These are phyloP conservation scores for Plantago major DNA, from an alignment of 257 asterid species.

Conservation along the genomic window DNA sequence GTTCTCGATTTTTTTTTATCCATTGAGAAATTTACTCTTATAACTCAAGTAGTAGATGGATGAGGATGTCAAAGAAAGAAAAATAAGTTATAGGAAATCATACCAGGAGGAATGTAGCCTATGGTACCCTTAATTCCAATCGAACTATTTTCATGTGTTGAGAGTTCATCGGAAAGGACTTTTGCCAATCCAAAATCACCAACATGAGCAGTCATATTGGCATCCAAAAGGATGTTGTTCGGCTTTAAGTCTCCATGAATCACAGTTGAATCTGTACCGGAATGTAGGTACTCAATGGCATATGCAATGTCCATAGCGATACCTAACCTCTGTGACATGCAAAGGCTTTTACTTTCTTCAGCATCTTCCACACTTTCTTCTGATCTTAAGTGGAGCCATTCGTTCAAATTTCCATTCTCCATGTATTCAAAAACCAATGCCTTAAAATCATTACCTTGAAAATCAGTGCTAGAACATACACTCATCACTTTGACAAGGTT, in stretches of 20 bases:
- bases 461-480: constrained; percentile 27
- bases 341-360: background rate
- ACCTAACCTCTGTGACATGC: background rate
- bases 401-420: constrained; percentile 28
- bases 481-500: constrained; percentile 31
- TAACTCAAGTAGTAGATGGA: no score
- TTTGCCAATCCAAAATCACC: constrained; percentile 40
- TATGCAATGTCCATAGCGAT: constrained; percentile 25
- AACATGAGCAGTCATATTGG: constrained; percentile 26
- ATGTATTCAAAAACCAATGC: constrained; percentile 31
- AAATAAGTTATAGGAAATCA: background rate
- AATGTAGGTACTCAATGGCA: constrained; percentile 23
- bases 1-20: no score
- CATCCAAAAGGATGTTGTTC: constrained; percentile 30
- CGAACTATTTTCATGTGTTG: constrained; percentile 10
- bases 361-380: background rate
- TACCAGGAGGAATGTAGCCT: constrained; percentile 32
- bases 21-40: no score
- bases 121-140: constrained; percentile 24
- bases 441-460: constrained; percentile 25
- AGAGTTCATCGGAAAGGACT: constrained; percentile 8
- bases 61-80: no score
- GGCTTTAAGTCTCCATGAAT: constrained; percentile 40
- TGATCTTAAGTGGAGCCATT: constrained; percentile 23
- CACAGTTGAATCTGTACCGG: constrained; percentile 15